Percentiles rank a stretch among this genome's conserved stretches.
Conservation (phyloP, 371 early-diverging fungal species). For the Apophysomyces trapeziformis region DNA sequence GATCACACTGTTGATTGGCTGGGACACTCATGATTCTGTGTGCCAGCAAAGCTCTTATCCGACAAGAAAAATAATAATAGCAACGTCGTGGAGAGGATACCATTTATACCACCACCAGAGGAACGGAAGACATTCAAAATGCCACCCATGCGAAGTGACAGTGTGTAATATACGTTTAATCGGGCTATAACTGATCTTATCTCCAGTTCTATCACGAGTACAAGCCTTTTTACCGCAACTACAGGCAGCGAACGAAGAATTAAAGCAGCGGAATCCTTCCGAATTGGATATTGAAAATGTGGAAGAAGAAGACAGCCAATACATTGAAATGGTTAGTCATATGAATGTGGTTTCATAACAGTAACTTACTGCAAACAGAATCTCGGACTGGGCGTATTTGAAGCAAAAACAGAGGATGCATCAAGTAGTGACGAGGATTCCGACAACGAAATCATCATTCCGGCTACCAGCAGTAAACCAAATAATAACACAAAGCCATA, state of each 20-base stretch:
- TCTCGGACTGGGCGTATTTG: conserved; percentile 66
- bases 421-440: conserved; percentile 24
- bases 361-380: conserved; percentile 28
- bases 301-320: conserved; percentile 51
- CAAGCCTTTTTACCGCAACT: conserved; percentile 64
- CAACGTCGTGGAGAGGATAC: background rate
- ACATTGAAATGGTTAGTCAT: conserved; percentile 63
- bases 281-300: conserved; percentile 63
- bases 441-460: conserved; percentile 48
- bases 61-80: conserved; percentile 6
- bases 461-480: conserved; percentile 32
- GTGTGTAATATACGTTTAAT: conserved; percentile 25
- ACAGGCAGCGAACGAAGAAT: conserved; percentile 56
- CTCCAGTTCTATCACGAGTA: conserved; percentile 53
- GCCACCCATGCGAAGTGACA: conserved; percentile 23
- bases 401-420: conserved; percentile 41
- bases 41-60: conserved; percentile 15
- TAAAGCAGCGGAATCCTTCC: conserved; percentile 41
- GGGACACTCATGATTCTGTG: background rate
- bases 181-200: background rate
- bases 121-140: conserved; percentile 34
- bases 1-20: background rate
- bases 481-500: conserved; percentile 24
- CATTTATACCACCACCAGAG: conserved; percentile 21
- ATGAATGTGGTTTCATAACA: background rate